These are phyloP conservation scores for Nemania sp. DNA, from an alignment of 2,329 filamentous ascomycete species.

Conservation along the genomic window DNA sequence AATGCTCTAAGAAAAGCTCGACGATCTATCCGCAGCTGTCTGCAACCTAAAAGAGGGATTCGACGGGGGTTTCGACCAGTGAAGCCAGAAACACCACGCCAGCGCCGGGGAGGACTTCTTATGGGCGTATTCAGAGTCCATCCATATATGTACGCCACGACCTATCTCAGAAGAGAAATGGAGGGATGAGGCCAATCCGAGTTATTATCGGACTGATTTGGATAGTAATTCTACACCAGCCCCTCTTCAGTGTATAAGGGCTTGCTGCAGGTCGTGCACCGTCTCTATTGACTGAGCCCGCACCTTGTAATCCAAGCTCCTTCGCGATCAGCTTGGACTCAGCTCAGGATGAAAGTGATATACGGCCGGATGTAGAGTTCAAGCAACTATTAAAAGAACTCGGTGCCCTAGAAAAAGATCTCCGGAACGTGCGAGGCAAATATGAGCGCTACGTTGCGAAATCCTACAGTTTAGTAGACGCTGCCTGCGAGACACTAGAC, in stretches of 20 bases:
- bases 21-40: background rate
- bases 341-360: conserved; percentile 1
- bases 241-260: too few species aligned
- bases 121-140: background rate
- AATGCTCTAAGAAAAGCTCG: background rate
- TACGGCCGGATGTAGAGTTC: background rate
- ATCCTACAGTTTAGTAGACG: background rate
- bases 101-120: background rate
- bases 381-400: conserved; percentile 2
- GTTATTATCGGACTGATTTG: background rate
- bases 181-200: background rate
- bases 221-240: too few species aligned
- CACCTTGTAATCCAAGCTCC: background rate
- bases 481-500: background rate
- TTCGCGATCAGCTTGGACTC: background rate
- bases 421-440: background rate
- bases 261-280: too few species aligned
- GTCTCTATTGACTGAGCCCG: background rate
- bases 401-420: background rate
- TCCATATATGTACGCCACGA: background rate
- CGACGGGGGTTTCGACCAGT: background rate
- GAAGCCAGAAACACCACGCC: background rate
- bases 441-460: background rate
- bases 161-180: background rate
- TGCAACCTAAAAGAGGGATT: too few species aligned